phyloP scores from a whole-genome alignment of 441 rosid species.

The Geranium incanum region DNA sequence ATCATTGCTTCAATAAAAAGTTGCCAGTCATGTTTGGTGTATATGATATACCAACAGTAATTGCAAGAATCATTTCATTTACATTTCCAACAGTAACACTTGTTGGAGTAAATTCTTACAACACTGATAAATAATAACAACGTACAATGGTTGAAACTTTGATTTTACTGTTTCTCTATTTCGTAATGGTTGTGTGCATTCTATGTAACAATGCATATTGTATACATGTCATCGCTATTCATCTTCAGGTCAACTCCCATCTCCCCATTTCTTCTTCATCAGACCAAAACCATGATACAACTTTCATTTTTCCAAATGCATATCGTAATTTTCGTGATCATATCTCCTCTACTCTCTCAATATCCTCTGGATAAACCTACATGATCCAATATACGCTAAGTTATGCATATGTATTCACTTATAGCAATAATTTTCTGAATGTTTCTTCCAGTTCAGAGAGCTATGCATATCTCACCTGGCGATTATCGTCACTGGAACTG shows the following conservation, averaged over 20 bases:
- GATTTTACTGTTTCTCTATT: constrained; percentile 1
- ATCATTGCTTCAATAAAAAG: too few relatives aligned
- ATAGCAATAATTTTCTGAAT: too few relatives aligned
- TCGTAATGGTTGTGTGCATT: neutral
- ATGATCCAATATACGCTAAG: neutral
- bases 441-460: neutral
- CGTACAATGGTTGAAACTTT: neutral
- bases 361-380: constrained; percentile 26
- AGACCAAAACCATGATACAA: neutral
- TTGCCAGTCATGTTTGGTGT: too few relatives aligned
- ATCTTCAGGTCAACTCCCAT: neutral
- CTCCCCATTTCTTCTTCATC: neutral
- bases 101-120: neutral
- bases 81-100: neutral
- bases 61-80: neutral
- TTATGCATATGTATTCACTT: neutral
- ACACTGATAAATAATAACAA: neutral
- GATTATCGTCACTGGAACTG: neutral
- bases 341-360: neutral
- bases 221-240: neutral
- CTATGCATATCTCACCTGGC: neutral
- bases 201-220: neutral
- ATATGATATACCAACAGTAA: too few relatives aligned
- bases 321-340: neutral
- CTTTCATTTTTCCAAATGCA: neutral